A percentile compares a stretch with the other conserved stretches of the same genome.
These are phyloP conservation scores for Magnolia kwangsiensis DNA, from an alignment of 164 flowering plant genomes.

Conservation along the genomic window DNA sequence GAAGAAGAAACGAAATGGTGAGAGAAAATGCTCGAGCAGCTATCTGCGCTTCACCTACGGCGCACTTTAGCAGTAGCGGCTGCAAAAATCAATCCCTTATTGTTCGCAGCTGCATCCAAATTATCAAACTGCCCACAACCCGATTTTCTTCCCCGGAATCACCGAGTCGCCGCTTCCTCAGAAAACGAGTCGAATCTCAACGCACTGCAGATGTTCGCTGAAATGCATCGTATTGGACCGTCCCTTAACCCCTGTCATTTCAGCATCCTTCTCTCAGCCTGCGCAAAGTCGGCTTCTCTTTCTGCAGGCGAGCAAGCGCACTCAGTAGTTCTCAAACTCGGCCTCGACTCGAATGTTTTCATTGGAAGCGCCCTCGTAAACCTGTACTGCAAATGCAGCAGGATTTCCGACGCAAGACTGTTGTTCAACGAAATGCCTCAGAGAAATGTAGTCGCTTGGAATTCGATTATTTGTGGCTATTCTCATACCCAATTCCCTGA, in stretches of 20 bases:
- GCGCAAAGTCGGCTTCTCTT: slow-evolving; percentile 17
- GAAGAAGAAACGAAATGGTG: neutral
- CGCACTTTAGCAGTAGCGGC: neutral
- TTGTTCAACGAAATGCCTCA: slow-evolving; percentile 30
- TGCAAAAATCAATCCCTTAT: neutral
- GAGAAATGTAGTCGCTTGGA: slow-evolving; percentile 48
- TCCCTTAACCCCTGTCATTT: slow-evolving; percentile 29
- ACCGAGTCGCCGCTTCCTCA: neutral
- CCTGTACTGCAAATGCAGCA: slow-evolving; percentile 43
- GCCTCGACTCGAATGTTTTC: slow-evolving; percentile 28
- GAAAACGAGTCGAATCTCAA: neutral
- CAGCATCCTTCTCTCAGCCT: slow-evolving; percentile 36
- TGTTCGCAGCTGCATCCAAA: neutral
- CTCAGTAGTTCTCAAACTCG: slow-evolving; percentile 37
- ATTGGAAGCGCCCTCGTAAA: slow-evolving; percentile 49
- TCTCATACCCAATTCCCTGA: slow-evolving; percentile 25
- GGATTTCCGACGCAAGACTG: slow-evolving; percentile 19
- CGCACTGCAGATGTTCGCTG: neutral
- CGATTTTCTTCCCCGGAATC: neutral
- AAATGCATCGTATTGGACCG: neutral
- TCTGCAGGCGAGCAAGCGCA: slow-evolving; percentile 48
- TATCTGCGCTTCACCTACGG: neutral
- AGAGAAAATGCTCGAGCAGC: neutral
- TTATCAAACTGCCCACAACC: neutral
- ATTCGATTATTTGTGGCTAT: slow-evolving; percentile 46